Base-by-base conservation (phyloP, 352 stramenopile species). In the Aphanomyces astaci region DNA sequence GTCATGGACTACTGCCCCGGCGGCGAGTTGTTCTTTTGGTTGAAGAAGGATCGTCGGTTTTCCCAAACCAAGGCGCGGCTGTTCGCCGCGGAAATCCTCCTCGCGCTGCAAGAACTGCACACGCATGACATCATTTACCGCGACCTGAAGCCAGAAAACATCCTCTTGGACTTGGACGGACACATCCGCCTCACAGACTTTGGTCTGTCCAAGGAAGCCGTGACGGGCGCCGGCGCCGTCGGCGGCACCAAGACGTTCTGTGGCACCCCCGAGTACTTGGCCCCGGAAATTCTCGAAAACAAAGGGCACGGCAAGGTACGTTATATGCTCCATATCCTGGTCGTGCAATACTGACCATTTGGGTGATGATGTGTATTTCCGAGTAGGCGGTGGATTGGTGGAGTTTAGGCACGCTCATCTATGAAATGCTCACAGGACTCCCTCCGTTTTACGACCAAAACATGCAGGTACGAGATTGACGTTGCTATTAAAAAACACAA, bases 131-230 rank as follows among this genome's bases (percentile, higher is more conserved):
- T 98, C 72, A 96, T 98, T 39, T 98, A 98, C 81, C 84, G 92
- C 77, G 95, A 98, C 74, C 80, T 98, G 43, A 98, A 98, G 80
- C 95, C 95, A 1, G 94, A 98, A 73, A 98, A 98, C 78, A 93
- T 98, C 46, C 76, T 97, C 56, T 79, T 98, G 39, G 95, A 98
- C 72, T 77, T 94, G 28, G 89, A 97, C 63, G 94, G 92, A 49
- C 94, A 98, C 80, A 89, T 98, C 62, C 88, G 90, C 49, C 76
- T 98, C 30, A 97, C 95, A 24, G 94, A 98, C 75, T 98, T 98
- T 72, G 94, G 94, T 66, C 84, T 98, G 17, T 94, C 86, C 56
- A 98, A 98, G 78, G 89, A 97, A 68, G 89, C 87, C 9, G 88
- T 97, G 15, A 90, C 83, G 5, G 86, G 90, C 49, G 85, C 86